Evolutionary conservation across 148 eudicot species (phyloP), one percentile per base, ranked within the genome.

Genomic region (Chenopodium suecicum): DNA sequence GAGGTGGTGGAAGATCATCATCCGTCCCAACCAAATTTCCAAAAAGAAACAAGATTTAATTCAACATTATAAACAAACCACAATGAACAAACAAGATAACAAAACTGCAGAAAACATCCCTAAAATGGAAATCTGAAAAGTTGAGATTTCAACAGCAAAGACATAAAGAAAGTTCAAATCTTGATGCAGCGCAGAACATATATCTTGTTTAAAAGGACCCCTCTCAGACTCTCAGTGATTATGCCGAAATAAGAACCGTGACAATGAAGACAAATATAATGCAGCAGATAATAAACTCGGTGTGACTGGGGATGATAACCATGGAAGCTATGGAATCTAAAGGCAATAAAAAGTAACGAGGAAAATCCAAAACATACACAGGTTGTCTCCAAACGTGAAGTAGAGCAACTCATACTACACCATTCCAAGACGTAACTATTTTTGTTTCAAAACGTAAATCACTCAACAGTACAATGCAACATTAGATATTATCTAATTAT

Each of bases 1-100:
- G 95, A 73, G 94, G 76, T n/a, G 95, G 95, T 65, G 97, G 94
- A 67, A 93, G 93, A 84, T 93, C 98, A 85, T 94, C 98, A 86
- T 91, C 97, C 10, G 98, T 93, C 77, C 95, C 97, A 93, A 88
- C 84, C 84, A 47, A 56, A 37, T 70, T 63, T 76, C 50, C 11
- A 47, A 22, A 75, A 60, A 74, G 34, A 70, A 70, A 23, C 23
- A 76, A 60, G 32, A 74, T 29, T 29, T 14, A 62, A 54, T 62
- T 46, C 65, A 75, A 62, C 29, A 41, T 29, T 54, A 41, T 56
- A 20, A 74, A 11, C 66, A 34, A 13, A 70, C 47, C 34, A 66
- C 8, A 5, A 68, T 58, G 4, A 12, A 10, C 23, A 4, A 27
- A n/a, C 72, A 71, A 77, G 1, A 70, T 1, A 22, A 41, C 9